Evolutionary conservation across 2,329 filamentous ascomycete genomes (phyloP).

Genomic region (Aspergillus aculeatinus): DNA sequence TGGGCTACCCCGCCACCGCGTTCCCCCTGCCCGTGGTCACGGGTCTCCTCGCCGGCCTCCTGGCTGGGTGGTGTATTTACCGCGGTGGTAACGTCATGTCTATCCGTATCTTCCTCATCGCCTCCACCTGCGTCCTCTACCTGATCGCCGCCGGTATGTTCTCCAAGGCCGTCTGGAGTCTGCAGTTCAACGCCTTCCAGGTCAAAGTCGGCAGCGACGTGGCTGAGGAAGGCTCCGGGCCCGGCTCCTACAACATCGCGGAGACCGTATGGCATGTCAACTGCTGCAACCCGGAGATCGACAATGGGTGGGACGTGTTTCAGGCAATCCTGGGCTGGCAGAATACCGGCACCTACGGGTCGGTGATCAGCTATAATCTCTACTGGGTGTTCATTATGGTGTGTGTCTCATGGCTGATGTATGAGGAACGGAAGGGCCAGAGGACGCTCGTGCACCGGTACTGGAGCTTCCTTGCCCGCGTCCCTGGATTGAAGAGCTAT

Average conservation of each 20-base stretch:
- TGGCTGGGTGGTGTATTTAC: slow-evolving; percentile 74
- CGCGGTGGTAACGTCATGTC: slow-evolving; percentile 65
- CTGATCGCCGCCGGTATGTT: slow-evolving; percentile 80
- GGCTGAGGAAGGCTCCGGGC: slow-evolving; percentile 62
- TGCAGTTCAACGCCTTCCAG: slow-evolving; percentile 69
- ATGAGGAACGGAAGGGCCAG: slow-evolving; percentile 58
- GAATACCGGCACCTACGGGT: slow-evolving; percentile 85
- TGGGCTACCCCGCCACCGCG: slow-evolving; percentile 70
- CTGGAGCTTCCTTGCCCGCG: too few relatives aligned
- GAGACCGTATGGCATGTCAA: slow-evolving; percentile 82
- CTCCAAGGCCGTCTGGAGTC: slow-evolving; percentile 70
- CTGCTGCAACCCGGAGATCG: slow-evolving; percentile 72
- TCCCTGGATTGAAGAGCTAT: slow-evolving; percentile 16
- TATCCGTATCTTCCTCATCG: slow-evolving; percentile 72
- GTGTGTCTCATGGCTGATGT: slow-evolving; percentile 64
- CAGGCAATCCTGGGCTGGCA: slow-evolving; percentile 84
- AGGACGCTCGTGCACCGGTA: too few relatives aligned
- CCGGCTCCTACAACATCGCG: slow-evolving; percentile 76
- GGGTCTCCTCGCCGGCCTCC: slow-evolving; percentile 65
- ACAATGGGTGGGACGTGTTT: slow-evolving; percentile 82
- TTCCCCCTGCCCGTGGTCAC: slow-evolving; percentile 75
- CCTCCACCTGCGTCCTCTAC: slow-evolving; percentile 78
- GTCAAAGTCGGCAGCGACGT: slow-evolving; percentile 57
- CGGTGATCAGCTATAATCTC: slow-evolving; percentile 80
- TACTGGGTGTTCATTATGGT: slow-evolving; percentile 77